Evolutionary conservation across 345 rosid genomes (phyloP), one percentile per base, ranked within the genome.

Genomic region (Arabis hirsuta): DNA sequence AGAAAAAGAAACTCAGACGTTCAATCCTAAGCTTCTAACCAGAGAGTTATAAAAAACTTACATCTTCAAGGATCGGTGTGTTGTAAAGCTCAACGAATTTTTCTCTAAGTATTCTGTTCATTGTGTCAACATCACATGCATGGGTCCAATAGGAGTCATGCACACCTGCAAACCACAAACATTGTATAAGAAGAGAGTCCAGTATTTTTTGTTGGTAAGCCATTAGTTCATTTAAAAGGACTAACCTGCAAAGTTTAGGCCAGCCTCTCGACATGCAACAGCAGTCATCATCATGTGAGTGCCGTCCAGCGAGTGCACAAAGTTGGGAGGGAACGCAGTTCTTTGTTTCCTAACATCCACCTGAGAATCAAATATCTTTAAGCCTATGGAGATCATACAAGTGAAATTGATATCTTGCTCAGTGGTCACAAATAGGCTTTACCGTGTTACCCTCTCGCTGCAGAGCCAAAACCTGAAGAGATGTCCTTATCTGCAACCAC

Each of bases 271-370:
- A 81, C 99, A 91, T 60, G 99, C 96, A 76, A 95, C 78, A 51
- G 99, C 97, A 61, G 99, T 95, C 99, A 91, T 90, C 99, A 95
- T 95, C 99, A 95, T 95, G 85, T 95, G 99, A 62, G 99, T 80
- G 50, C 97, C 96, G 7, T 95, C 99, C 61, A 95, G 86, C 1
- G 99, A 95, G 84, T 95, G 99, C 57, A 95, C 96, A 76, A 87
- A 95, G 72, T 95, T 95, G 1, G 99, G 99, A 70, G 99, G 97
- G 60, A 95, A 95, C 14, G 99, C 99, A 59, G 99, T 88, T 81
- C 92, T 88, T 83, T 95, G 99, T 80, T 84, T 88, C 79, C 95
- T 86, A 51, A 77, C 88, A 55, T 84, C 82, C 68, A 91, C 92
- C 99, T 95, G 86, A 39, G 6, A 58, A 62, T 47, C 12, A 59